Percentiles rank a stretch among this genome's conserved stretches.
These are phyloP conservation scores for Irpex sp. DNA, from an alignment of 1,284 basidiomycete genomes.

Conservation along the genomic window DNA sequence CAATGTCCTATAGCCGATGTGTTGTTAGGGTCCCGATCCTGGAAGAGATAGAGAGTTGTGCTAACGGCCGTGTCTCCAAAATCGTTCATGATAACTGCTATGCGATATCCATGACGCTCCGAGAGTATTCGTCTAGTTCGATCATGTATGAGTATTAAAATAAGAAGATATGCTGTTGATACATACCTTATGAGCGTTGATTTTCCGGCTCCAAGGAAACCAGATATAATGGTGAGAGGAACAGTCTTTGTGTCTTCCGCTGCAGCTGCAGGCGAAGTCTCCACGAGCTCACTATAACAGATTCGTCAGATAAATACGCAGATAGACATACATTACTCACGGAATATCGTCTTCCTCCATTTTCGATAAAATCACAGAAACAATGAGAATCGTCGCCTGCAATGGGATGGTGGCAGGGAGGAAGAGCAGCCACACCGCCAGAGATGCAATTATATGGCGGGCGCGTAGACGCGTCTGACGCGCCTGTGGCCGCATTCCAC, in stretches of 20 bases:
- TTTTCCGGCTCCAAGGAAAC: constrained; percentile 90
- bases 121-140: constrained; percentile 76
- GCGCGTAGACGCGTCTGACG: not conserved
- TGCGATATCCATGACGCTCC: constrained; percentile 88
- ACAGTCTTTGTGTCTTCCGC: constrained; percentile 38
- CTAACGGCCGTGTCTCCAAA: constrained; percentile 81
- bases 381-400: not conserved
- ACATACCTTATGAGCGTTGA: constrained; percentile 77
- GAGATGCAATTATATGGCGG: not conserved
- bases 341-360: constrained; percentile 24
- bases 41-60: constrained; percentile 12
- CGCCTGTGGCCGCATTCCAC: not conserved
- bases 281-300: constrained; percentile 42
- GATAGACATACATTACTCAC: constrained; percentile 18
- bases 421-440: not conserved
- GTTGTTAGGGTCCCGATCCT: not conserved
- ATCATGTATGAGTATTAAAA: not conserved
- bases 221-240: constrained; percentile 87
- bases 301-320: not conserved
- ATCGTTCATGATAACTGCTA: constrained; percentile 97
- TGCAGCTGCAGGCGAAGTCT: constrained; percentile 19
- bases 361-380: not conserved
- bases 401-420: not conserved
- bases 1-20: constrained; percentile 21
- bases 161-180: not conserved